Evolutionary conservation across 139 green algal genomes (phyloP), one percentile per base, ranked within the genome.

Genomic region (Chlamydomonas schloesseri): DNA sequence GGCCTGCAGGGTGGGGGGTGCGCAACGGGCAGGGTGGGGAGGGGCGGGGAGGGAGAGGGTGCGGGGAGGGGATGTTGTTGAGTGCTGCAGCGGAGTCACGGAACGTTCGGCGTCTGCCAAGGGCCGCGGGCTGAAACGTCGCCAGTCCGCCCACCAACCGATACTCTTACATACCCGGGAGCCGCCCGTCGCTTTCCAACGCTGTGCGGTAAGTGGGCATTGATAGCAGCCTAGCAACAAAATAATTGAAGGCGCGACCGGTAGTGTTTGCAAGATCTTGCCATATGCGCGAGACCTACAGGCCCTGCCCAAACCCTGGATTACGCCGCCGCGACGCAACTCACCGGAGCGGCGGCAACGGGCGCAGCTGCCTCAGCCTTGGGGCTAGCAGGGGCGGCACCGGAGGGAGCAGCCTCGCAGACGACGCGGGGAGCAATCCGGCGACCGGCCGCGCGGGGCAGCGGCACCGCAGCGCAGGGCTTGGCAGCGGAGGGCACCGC

Each of bases 331-430:
- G 42, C 42, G 5, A 50, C 42, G 8, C 5, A 8, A 50, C 42
- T 8, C 42, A 50, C 42, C 42, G 42, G 42, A 5, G 8, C 42
- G 8, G 42, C 42, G 65, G 70, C 24, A 11, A 26, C 18, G 21
- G 34, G 21, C 13, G 42, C 46, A 53, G 64, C n/a, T 55, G 46
- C 74, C 28, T 70, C 28, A 46, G 14, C 71, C 20, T 34, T 29
- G 17, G 68, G 57, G 1, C 55, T 28, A 18, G 68, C 71, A 10
- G 69, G 46, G 0, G 81, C 65, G 37, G 81, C 14, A 0, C 67
- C 47, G 4, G 67, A 74, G 0, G 80, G 60, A n/a, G 68, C 80
- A 50, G 80, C 80, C 81, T 87, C 81, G 55, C 70, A 80, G 1
- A 67, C 47, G 46, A 74, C 33, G 57, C 65, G 76, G 0, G 29